phyloP scores from a whole-genome alignment of 2,329 filamentous ascomycete species.

The Diaporthe longicolla region DNA sequence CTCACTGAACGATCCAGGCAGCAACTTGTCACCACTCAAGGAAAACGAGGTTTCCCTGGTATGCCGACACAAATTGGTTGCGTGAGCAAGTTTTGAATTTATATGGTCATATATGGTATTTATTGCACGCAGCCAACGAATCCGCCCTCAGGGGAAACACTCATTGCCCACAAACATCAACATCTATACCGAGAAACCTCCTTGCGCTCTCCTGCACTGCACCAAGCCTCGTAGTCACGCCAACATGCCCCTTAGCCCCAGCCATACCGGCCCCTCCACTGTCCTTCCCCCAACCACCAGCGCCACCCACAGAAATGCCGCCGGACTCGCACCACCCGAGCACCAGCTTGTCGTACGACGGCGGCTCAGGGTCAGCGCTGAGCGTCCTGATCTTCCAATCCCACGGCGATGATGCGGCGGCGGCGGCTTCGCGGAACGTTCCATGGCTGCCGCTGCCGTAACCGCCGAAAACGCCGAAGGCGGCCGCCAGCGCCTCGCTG shows the following conservation, averaged over 20 bases:
- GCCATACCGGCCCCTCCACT: background rate
- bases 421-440: background rate
- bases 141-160: no score
- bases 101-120: background rate
- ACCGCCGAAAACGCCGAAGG: conserved; percentile 53
- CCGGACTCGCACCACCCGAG: conserved; percentile 41
- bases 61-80: background rate
- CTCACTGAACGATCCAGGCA: background rate
- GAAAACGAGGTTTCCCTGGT: background rate
- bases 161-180: conserved; percentile 22
- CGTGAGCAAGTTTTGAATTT: background rate
- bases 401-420: conserved; percentile 27
- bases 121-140: background rate
- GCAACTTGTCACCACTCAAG: background rate
- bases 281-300: background rate
- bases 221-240: conserved; percentile 29
- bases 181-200: conserved; percentile 36
- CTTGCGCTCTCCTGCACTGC: conserved; percentile 38
- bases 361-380: conserved; percentile 43
- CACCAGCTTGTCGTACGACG: conserved; percentile 43
- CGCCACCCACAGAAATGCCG: background rate
- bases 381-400: conserved; percentile 56
- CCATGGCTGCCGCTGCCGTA: conserved; percentile 46
- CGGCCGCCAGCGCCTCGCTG: conserved; percentile 50
- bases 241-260: background rate